phyloP scores from a whole-genome alignment of 2,329 filamentous ascomycete species.

The Cercospora zeina region DNA sequence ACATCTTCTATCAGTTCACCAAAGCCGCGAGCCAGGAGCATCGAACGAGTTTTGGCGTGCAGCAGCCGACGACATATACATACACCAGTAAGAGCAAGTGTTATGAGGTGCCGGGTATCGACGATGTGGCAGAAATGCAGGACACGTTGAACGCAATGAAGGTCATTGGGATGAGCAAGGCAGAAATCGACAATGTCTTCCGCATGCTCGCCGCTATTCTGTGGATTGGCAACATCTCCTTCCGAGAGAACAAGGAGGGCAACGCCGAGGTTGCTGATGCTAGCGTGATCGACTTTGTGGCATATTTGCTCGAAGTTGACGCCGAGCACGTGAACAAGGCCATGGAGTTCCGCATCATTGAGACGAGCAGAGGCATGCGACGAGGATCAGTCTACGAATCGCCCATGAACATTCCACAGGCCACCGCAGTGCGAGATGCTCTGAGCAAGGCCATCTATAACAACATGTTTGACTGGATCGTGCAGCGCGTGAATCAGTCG shows the following conservation, averaged over 20 bases:
- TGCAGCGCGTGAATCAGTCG: constrained; percentile 87
- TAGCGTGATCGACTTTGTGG: constrained; percentile 90
- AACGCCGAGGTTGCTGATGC: constrained; percentile 85
- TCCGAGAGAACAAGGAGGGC: constrained; percentile 82
- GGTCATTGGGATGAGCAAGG: constrained; percentile 82
- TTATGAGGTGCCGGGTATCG: constrained; percentile 88
- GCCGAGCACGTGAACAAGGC: constrained; percentile 77
- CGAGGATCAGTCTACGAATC: constrained; percentile 69
- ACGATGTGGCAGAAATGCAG: constrained; percentile 82
- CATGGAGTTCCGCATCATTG: constrained; percentile 84
- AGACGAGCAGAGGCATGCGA: constrained; percentile 65
- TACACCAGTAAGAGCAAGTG: constrained; percentile 96
- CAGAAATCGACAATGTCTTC: constrained; percentile 94
- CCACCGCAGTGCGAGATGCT: constrained; percentile 82
- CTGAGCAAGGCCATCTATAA: constrained; percentile 94
- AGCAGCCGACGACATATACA: constrained; percentile 86
- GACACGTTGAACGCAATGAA: constrained; percentile 95
- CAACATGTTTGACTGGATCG: constrained; percentile 99
- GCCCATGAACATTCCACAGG: constrained; percentile 84
- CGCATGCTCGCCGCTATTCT: constrained; percentile 87
- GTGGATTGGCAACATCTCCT: constrained; percentile 93
- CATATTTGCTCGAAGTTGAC: constrained; percentile 88
- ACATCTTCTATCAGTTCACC: constrained; percentile 99
- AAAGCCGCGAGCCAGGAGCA: constrained; percentile 90
- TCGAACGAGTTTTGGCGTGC: constrained; percentile 83